These are phyloP conservation scores for Colletotrichum sp. DNA, from an alignment of 2,329 filamentous ascomycete genomes.

Conservation along the genomic window DNA sequence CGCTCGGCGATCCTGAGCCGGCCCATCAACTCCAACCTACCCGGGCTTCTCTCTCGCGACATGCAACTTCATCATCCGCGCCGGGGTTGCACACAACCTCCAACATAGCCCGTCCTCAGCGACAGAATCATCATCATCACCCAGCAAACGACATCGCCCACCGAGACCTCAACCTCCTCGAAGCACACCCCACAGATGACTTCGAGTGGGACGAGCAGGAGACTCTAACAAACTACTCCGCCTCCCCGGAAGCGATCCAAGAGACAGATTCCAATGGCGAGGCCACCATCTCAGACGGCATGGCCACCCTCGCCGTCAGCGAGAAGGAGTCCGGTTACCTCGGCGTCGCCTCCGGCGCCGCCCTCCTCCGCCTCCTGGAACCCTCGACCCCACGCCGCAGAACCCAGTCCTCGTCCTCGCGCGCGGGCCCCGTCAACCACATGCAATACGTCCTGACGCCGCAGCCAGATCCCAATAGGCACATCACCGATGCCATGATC, in stretches of 20 bases:
- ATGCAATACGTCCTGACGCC: constrained; percentile 19
- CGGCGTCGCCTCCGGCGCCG: constrained; percentile 49
- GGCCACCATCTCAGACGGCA: constrained; percentile 35
- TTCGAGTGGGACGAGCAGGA: constrained; percentile 43
- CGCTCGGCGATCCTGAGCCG: neutral
- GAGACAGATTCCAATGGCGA: constrained; percentile 26
- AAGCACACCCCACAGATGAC: constrained; percentile 36
- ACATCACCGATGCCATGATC: constrained; percentile 33
- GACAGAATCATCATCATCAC: neutral
- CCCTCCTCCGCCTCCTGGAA: constrained; percentile 43
- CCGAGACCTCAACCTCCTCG: constrained; percentile 26
- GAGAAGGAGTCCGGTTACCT: constrained; percentile 47
- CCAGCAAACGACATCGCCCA: neutral
- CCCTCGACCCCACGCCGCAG: constrained; percentile 29
- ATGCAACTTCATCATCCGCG: neutral
- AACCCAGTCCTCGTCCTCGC: constrained; percentile 20
- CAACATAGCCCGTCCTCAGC: neutral
- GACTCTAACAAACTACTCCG: constrained; percentile 26
- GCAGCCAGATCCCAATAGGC: constrained; percentile 37
- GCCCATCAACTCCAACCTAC: neutral
- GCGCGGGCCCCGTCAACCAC: constrained; percentile 1
- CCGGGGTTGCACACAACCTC: neutral
- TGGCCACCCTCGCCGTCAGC: constrained; percentile 39
- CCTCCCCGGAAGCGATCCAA: constrained; percentile 26
- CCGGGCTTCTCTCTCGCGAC: neutral